These are phyloP conservation scores for Ascochyta viciae-villosae DNA, from an alignment of 2,329 filamentous ascomycete genomes.

Conservation along the genomic window DNA sequence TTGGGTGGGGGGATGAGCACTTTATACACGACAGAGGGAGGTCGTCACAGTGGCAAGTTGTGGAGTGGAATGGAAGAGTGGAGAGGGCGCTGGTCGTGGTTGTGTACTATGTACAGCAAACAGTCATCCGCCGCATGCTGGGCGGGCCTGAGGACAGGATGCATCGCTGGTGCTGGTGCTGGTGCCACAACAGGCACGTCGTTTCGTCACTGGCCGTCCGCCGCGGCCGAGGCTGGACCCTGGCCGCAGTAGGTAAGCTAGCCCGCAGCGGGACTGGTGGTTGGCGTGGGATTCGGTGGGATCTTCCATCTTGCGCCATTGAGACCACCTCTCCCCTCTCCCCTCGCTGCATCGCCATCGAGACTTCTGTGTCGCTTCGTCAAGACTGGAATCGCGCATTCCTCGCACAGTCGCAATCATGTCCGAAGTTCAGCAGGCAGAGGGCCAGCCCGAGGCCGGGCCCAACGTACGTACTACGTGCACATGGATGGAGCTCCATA, in stretches of 20 bases:
- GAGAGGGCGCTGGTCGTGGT: no score
- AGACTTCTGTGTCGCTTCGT: conserved; percentile 9
- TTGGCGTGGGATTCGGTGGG: neutral
- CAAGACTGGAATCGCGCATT: conserved; percentile 15
- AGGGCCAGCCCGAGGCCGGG: conserved; percentile 30
- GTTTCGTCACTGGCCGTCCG: conserved; percentile 21
- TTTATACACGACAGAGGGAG: no score
- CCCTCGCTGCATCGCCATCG: neutral
- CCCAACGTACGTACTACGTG: conserved; percentile 35
- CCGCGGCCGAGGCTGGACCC: conserved; percentile 22
- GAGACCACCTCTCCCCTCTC: conserved; percentile 6
- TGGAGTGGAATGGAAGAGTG: no score
- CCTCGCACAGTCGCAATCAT: conserved; percentile 30
- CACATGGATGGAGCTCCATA: neutral
- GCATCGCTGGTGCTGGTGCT: no score
- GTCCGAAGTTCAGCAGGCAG: conserved; percentile 38
- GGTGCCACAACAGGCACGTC: neutral
- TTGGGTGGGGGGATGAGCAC: neutral
- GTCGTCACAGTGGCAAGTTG: no score
- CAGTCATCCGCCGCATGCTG: no score
- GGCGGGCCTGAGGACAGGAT: neutral
- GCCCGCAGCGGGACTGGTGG: neutral
- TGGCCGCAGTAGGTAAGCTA: neutral
- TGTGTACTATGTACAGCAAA: no score
- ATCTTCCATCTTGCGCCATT: conserved; percentile 13